phyloP scores from a whole-genome alignment of 768 basidiomycete species.

The Lactarius quietus region DNA sequence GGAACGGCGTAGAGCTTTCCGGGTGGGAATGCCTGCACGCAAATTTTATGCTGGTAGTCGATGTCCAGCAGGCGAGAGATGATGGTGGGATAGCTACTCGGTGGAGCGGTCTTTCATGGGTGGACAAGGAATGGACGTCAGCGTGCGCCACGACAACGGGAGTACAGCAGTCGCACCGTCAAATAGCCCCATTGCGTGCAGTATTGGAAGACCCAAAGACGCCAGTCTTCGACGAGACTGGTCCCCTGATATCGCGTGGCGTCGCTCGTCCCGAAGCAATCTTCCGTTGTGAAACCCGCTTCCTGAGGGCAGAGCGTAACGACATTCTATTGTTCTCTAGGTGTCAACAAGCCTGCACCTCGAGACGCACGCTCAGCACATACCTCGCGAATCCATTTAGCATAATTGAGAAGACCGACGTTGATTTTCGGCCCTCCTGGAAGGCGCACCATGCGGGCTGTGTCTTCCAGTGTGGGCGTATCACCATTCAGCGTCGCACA shows the following conservation, averaged over 20 bases:
- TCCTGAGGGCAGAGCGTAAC: conserved; percentile 32
- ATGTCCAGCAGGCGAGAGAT: conserved; percentile 74
- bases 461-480: conserved; percentile 6
- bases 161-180: conserved; percentile 43
- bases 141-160: background rate
- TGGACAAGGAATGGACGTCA: background rate
- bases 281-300: conserved; percentile 43
- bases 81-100: conserved; percentile 64
- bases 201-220: conserved; percentile 87
- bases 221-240: conserved; percentile 72
- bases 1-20: conserved; percentile 76
- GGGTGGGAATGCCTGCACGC: conserved; percentile 69
- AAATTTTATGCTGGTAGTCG: conserved; percentile 67
- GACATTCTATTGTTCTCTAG: conserved; percentile 34
- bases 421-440: conserved; percentile 39
- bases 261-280: conserved; percentile 86
- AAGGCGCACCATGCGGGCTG: background rate
- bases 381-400: conserved; percentile 69
- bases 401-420: conserved; percentile 65
- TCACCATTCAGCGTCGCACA: conserved; percentile 46
- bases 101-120: conserved; percentile 60
- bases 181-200: conserved; percentile 98
- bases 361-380: conserved; percentile 12
- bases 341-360: conserved; percentile 26
- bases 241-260: conserved; percentile 57